These are phyloP conservation scores for Zangia roseola DNA, from an alignment of 768 basidiomycete genomes.

Conservation along the genomic window DNA sequence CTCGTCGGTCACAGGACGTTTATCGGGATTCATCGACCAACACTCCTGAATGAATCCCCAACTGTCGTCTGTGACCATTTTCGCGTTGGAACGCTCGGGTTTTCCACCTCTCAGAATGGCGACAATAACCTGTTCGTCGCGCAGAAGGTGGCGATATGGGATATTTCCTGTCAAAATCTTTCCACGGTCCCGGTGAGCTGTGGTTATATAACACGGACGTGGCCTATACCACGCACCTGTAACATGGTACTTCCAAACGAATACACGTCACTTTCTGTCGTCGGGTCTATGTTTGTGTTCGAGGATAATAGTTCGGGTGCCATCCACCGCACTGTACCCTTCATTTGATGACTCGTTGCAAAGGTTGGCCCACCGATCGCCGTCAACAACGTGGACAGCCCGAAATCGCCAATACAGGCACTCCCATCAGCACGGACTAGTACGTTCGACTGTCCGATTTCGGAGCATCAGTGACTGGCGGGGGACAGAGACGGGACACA, in stretches of 20 bases:
- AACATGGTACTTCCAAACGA: slow-evolving; percentile 13
- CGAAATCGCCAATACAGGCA: slow-evolving; percentile 7
- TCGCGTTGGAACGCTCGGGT: background rate
- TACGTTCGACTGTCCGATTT: background rate
- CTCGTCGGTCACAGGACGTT: background rate
- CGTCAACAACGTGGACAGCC: slow-evolving; percentile 1
- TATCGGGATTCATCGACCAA: background rate
- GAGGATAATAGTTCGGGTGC: background rate
- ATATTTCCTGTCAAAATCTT: slow-evolving; percentile 3
- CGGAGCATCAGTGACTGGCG: background rate
- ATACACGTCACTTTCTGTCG: slow-evolving; percentile 1
- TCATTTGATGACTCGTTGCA: background rate
- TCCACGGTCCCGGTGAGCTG: too few relatives aligned
- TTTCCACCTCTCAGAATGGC: background rate
- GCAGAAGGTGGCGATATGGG: background rate
- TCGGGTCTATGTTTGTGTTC: background rate
- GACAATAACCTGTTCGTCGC: background rate
- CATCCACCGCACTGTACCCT: background rate
- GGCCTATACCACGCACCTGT: slow-evolving; percentile 12
- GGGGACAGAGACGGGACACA: background rate
- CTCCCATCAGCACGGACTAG: background rate
- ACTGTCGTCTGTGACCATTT: background rate
- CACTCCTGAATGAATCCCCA: background rate
- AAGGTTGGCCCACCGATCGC: background rate
- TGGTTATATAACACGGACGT: too few relatives aligned